phyloP scores from a whole-genome alignment of 129 eudicot genomes.

The Heracleum sosnowskyi region DNA sequence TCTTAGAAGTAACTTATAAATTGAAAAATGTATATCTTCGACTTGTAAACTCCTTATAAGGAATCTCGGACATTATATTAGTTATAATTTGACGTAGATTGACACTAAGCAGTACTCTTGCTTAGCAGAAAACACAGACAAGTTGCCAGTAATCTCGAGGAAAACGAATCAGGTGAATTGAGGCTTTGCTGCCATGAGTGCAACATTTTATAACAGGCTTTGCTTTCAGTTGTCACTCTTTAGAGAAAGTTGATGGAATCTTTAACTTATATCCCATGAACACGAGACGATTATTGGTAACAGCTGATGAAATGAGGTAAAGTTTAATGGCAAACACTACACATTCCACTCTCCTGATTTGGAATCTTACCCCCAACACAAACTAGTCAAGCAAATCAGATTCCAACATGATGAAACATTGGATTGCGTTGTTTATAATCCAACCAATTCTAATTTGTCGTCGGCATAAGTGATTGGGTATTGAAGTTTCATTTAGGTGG shows the following conservation, averaged over 20 bases:
- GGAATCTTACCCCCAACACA: neutral
- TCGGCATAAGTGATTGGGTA: neutral
- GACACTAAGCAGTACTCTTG: no score
- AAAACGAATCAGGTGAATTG: neutral
- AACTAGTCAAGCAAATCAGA: neutral
- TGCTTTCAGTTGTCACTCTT: neutral
- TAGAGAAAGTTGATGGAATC: neutral
- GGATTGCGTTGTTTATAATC: neutral
- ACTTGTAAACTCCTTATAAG: no score
- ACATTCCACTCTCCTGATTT: constrained; percentile 1
- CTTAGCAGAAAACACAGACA: no score
- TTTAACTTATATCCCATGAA: neutral
- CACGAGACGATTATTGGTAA: neutral
- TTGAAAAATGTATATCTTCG: no score
- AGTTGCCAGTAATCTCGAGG: neutral
- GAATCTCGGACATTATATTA: no score
- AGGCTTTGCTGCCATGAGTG: neutral
- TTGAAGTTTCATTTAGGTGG: no score
- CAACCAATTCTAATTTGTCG: neutral
- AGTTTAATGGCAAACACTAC: neutral
- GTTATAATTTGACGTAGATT: no score
- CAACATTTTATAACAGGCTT: neutral
- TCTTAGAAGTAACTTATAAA: no score
- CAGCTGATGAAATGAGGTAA: neutral
- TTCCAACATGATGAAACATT: neutral